Conservation (phyloP, 208 protist species). For the Leishmania tropica region DNA sequence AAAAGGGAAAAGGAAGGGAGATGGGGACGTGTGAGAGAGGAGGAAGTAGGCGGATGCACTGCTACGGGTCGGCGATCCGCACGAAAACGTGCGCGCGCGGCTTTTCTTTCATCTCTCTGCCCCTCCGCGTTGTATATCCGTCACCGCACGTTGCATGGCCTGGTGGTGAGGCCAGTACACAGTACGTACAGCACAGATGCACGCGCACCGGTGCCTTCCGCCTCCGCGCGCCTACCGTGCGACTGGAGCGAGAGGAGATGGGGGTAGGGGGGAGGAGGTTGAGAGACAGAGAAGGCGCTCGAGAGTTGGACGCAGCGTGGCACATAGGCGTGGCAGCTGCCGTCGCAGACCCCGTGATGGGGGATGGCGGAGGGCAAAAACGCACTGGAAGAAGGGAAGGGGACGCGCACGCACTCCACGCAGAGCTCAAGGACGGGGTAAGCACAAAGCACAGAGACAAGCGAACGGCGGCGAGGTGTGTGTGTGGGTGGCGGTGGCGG, state of each 20-base stretch:
- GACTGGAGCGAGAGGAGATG: neutral
- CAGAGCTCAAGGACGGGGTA: neutral
- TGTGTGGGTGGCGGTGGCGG: neutral
- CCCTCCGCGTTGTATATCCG: neutral
- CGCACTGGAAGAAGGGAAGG: neutral
- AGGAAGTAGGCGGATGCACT: neutral
- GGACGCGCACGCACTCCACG: neutral
- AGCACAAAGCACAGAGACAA: neutral
- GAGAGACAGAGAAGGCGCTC: neutral
- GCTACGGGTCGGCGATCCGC: neutral
- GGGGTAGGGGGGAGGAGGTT: neutral
- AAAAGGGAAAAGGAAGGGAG: neutral
- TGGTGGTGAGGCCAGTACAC: neutral
- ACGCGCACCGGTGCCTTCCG: neutral
- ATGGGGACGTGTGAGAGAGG: neutral
- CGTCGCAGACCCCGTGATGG: neutral
- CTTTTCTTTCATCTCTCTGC: neutral
- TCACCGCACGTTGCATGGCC: neutral
- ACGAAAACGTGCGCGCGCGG: neutral
- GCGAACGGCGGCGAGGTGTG: too few species aligned
- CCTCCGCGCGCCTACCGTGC: neutral
- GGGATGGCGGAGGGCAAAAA: neutral
- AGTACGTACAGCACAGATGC: neutral
- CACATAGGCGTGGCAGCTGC: neutral
- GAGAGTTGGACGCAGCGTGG: neutral